Evolutionary conservation across 2,329 filamentous ascomycete genomes (phyloP), one percentile per base, ranked within the genome.

Genomic region (Ascochyta koolunga): DNA sequence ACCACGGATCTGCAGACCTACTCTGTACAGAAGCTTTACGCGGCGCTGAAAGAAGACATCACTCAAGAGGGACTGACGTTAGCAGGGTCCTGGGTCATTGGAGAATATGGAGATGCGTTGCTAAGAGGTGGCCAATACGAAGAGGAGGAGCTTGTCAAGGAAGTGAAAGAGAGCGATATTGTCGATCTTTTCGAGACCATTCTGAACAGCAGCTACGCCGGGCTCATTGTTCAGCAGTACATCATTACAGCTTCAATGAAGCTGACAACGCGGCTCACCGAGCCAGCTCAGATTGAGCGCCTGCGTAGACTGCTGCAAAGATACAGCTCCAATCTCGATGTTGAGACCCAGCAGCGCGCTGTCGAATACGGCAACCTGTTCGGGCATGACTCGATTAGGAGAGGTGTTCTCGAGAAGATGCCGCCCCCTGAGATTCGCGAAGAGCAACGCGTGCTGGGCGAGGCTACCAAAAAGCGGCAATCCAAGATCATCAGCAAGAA

Each of bases 321-420:
- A 58, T 86, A 96, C 68, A 89, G 93, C 59, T 89, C 91, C 8
- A 96, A 95, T 72, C 81, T 99, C 46, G 93, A 96, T 68, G 89
- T 98, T 22, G 95, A 99, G 74, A 89, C 98, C 21, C 96, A 99
- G 75, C 95, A 99, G 76, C 87, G 95, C 72, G 90, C 93, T 5
- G 93, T 96, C 18, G 95, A 99, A 74, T 99, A 98, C 68, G 86
- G 88, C 54, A 98, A 98, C 69, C 82, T 99, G n/a, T 98, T 99
- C 68, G 85, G 86, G 0, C 91, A 91, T 67, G 93, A 99, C 64
- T 82, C 91, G 56, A 90, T 99, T 51, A 87, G 93, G 49, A 85
- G 85, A 55, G 95, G 95, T 53, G 95, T 99, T 2, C 80, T 99
- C 10, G 95, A 99, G 77, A 96, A 95, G 75, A 99, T 99, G 96